phyloP scores from a whole-genome alignment of 139 green algal species.

The Chlamydomonas sp. region DNA sequence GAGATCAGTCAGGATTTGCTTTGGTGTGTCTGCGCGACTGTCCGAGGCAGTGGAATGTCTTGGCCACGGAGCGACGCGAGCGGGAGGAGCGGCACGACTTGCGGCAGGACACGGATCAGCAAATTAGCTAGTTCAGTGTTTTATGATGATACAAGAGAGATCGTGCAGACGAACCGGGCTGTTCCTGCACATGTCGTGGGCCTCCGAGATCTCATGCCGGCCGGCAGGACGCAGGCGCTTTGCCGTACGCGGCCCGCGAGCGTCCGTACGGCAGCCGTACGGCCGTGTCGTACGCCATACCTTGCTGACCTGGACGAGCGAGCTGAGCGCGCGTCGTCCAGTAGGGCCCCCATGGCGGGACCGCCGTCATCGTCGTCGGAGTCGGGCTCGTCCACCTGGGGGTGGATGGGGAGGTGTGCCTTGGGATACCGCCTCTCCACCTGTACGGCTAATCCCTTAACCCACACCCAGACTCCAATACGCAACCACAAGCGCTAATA shows the following conservation, averaged over 20 bases:
- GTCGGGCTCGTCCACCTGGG: conserved; percentile 49
- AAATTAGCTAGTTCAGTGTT: background rate
- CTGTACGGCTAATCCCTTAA: background rate
- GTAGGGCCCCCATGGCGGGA: conserved; percentile 18
- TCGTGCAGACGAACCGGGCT: too few relatives aligned
- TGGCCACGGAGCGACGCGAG: background rate
- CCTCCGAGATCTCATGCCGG: background rate
- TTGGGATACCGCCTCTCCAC: too few relatives aligned
- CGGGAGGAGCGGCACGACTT: conserved; percentile 4
- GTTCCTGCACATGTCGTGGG: too few relatives aligned
- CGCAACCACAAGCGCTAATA: background rate
- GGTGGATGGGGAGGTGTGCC: background rate
- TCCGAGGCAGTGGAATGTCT: too few relatives aligned
- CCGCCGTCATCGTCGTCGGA: conserved; percentile 53
- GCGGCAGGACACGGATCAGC: background rate
- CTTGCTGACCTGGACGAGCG: background rate
- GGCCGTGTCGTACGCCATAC: background rate
- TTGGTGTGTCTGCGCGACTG: background rate
- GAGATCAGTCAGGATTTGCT: too few relatives aligned
- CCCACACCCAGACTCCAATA: background rate
- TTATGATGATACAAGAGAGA: background rate
- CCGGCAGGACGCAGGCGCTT: background rate
- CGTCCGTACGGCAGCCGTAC: background rate
- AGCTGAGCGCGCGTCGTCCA: conserved; percentile 9
- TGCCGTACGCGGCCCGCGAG: background rate